phyloP scores from a whole-genome alignment of 768 basidiomycete species.

The Glaciozyma martinii region DNA sequence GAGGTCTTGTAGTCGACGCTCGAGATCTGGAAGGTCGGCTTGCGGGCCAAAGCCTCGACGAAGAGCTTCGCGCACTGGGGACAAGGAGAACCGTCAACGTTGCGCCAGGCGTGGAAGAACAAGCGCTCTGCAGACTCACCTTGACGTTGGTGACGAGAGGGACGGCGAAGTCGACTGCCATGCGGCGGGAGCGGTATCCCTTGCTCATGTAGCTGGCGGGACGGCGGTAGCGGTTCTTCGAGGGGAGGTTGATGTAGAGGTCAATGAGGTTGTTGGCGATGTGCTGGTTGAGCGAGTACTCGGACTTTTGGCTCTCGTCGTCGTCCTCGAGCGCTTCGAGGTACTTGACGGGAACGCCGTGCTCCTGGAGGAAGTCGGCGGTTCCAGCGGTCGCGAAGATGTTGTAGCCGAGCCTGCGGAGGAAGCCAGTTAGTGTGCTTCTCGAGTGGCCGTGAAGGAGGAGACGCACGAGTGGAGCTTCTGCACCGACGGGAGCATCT shows the following conservation, averaged over 20 bases:
- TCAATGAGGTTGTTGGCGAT: constrained; percentile 75
- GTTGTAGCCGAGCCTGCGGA: constrained; percentile 63
- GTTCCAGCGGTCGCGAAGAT: constrained; percentile 97
- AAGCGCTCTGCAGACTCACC: no score
- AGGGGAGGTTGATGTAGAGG: constrained; percentile 98
- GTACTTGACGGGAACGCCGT: constrained; percentile 73
- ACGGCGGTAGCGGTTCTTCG: constrained; percentile 92
- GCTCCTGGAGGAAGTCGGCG: constrained; percentile 93
- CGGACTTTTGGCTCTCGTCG: constrained; percentile 76
- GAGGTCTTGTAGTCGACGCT: constrained; percentile 89
- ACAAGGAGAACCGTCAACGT: no score
- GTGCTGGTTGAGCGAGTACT: constrained; percentile 95
- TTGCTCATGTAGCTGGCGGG: constrained; percentile 96
- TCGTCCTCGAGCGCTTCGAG: constrained; percentile 46
- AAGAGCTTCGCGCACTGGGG: constrained; percentile 76
- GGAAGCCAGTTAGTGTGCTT: not conserved
- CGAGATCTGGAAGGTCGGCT: constrained; percentile 81
- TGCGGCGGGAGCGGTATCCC: constrained; percentile 89
- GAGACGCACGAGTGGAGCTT: constrained; percentile 63
- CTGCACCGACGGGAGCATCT: constrained; percentile 88
- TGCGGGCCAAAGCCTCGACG: constrained; percentile 74
- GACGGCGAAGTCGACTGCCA: constrained; percentile 98
- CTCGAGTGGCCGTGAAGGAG: no score
- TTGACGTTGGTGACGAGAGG: constrained; percentile 98
- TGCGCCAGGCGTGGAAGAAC: no score